Percentiles rank a stretch among this genome's conserved stretches.
These are phyloP conservation scores for Spergularia marina DNA, from an alignment of 148 eudicot genomes.

Conservation along the genomic window DNA sequence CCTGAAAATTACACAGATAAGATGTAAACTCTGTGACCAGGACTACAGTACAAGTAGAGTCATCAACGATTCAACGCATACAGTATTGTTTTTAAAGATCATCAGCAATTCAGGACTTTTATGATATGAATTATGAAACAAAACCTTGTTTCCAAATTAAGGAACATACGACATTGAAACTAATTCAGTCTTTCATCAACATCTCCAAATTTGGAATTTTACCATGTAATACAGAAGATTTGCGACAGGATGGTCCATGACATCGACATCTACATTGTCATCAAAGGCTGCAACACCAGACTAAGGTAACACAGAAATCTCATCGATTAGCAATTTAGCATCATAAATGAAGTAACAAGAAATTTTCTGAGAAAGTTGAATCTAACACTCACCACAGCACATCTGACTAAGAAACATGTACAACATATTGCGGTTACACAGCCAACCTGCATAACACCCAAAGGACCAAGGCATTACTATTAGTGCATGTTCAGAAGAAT, in stretches of 20 bases:
- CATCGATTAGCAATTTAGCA: conserved; percentile 4
- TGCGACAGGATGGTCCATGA: conserved; percentile 47
- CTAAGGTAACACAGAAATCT: conserved; percentile 22
- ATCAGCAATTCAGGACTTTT: too few species aligned
- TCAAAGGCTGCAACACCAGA: conserved; percentile 45
- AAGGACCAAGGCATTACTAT: background rate
- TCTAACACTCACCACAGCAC: conserved; percentile 44
- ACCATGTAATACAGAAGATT: conserved; percentile 53
- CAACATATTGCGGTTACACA: conserved; percentile 57
- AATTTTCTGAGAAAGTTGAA: background rate
- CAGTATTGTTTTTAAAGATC: too few species aligned
- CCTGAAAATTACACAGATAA: conserved; percentile 27
- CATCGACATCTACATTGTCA: conserved; percentile 46
- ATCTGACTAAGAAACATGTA: conserved; percentile 61
- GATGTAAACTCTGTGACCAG: too few species aligned
- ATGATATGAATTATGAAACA: too few species aligned
- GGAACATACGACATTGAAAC: too few species aligned
- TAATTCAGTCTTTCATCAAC: too few species aligned
- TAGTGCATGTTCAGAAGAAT: too few species aligned
- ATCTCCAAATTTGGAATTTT: background rate
- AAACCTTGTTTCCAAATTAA: too few species aligned
- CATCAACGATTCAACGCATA: too few species aligned
- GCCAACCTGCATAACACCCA: conserved; percentile 47
- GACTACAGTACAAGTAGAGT: too few species aligned
- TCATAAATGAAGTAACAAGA: background rate